Conservation (phyloP, 148 eudicot species). For the Beta vulgaris region DNA sequence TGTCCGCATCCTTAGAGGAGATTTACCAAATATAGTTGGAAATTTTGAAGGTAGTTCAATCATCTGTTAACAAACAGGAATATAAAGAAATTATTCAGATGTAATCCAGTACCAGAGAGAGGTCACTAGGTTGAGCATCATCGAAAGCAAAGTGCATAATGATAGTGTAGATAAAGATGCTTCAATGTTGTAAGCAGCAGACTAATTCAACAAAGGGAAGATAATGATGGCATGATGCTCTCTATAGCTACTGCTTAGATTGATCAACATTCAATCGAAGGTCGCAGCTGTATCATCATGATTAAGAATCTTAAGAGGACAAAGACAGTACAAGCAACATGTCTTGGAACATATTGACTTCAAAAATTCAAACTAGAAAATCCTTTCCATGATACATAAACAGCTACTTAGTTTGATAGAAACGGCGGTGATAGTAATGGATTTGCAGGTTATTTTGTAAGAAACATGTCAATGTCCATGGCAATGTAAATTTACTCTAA, state of each 20-base stretch:
- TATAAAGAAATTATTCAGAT: constrained; percentile 1
- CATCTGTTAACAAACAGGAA: constrained; percentile 49
- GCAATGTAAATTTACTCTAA: no score
- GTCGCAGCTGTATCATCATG: not conserved
- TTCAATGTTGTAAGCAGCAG: not conserved
- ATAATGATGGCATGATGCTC: not conserved
- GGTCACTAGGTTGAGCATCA: not conserved
- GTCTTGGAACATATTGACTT: not conserved
- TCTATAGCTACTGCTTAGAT: constrained; percentile 1
- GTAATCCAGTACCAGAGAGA: not conserved
- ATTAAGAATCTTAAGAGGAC: not conserved
- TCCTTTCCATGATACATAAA: not conserved
- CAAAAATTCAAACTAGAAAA: not conserved
- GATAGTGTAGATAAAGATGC: not conserved
- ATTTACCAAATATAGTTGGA: constrained; percentile 72
- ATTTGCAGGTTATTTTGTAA: no score
- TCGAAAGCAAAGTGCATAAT: not conserved
- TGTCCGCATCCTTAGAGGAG: constrained; percentile 83
- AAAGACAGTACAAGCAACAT: not conserved
- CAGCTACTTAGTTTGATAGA: no score
- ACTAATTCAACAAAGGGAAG: not conserved
- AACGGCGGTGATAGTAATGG: no score
- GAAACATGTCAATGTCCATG: no score
- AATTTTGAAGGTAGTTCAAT: constrained; percentile 94
- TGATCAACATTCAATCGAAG: not conserved